Percentiles rank a stretch among this genome's conserved stretches.
Conservation (phyloP, 2,329 filamentous ascomycete species). For the Phaeosphaeriaceae sp. region DNA sequence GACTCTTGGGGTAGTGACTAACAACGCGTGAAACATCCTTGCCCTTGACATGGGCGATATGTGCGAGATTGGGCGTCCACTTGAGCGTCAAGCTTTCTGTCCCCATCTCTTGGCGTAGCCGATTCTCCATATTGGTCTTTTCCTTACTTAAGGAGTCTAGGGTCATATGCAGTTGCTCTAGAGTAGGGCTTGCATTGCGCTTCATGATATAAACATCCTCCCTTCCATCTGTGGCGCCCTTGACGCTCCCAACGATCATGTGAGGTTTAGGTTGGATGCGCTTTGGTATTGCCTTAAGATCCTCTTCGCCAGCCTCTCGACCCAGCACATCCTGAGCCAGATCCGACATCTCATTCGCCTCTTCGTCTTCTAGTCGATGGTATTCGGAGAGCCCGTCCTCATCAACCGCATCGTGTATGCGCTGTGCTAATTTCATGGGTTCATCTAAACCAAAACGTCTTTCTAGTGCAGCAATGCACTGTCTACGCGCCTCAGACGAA, state of each 20-base stretch:
- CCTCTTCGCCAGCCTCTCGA: conserved; percentile 67
- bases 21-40: conserved; percentile 62
- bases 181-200: conserved; percentile 67
- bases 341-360: conserved; percentile 72
- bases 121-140: conserved; percentile 65
- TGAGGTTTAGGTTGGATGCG: conserved; percentile 45
- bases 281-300: conserved; percentile 52
- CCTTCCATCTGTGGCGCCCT: conserved; percentile 44
- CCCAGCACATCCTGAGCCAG: conserved; percentile 75
- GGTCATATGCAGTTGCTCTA: conserved; percentile 71
- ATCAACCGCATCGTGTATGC: conserved; percentile 82
- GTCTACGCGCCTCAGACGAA: conserved; percentile 22
- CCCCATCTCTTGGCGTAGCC: conserved; percentile 65
- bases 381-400: conserved; percentile 87
- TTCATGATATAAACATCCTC: conserved; percentile 70
- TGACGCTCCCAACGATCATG: conserved; percentile 38
- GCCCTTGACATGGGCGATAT: conserved; percentile 89
- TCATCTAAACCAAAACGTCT: conserved; percentile 69
- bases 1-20: conserved; percentile 55
- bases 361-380: conserved; percentile 76
- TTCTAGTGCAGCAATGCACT: conserved; percentile 53
- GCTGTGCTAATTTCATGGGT: conserved; percentile 70
- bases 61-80: conserved; percentile 85
- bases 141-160: conserved; percentile 66
- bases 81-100: conserved; percentile 70